Base-by-base conservation (phyloP, 164 flowering plant species). In the Nymphaea colorata region DNA sequence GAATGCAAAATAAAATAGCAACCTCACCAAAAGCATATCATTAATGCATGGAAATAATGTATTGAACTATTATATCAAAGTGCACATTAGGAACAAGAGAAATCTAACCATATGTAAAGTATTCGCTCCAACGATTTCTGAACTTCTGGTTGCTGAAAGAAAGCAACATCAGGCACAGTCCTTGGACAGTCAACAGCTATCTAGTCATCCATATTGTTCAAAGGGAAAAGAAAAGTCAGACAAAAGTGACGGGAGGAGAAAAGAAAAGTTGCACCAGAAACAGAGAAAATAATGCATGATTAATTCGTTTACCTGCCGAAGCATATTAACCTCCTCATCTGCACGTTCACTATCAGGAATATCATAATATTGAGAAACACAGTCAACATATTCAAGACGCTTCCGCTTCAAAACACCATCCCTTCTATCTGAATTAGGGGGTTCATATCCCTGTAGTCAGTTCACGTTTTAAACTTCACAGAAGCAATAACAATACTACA, bases 391-490 rank as follows among this genome's bases (percentile, higher is more conserved):
- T 76, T 94, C 99, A 69, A 83, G 75, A 44, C 96, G 92, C 77
- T 91, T 94, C 76, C 99, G 90, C 74, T 81, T 83, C 75, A 94
- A 71, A 75, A 91, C 92, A 59, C 83, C 92, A 79, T 87, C 97
- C 94, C 96, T 88, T 91, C 98, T 88, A 86, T 94, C 99, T 87
- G 96, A 91, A 91, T 88, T 91, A 88, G 98, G 86, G 81, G 99
- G 90, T 91, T 96, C 98, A 91, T 91, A 94, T 81, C 98, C 99
- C 99, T 94, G 98, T 88, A 76, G 95, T 94, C 93, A 90, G 91
- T 86, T 83, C 83, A 82, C 83, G 60, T 79, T 85, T 72, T 74
- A 83, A 87, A 83, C 64, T 83, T 77, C 71, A 74, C 76, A 70
- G 71, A 79, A 72, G 74, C 68, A 80, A 73, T 43, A 71, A 68